phyloP scores from a whole-genome alignment of 1,139 yeast species.

The Lodderomyces pseudojiufengensis region DNA sequence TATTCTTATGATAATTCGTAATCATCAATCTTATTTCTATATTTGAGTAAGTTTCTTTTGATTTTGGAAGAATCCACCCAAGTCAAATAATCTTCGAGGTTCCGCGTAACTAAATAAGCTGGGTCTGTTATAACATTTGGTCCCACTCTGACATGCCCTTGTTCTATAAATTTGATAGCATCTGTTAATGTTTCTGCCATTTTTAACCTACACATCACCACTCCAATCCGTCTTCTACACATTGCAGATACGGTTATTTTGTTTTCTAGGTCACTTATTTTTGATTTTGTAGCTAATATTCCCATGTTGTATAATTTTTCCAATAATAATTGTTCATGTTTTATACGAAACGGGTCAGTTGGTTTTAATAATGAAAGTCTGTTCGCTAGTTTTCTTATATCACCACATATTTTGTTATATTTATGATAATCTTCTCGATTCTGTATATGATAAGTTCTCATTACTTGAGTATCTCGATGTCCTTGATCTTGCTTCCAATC shows the following conservation, averaged over 20 bases:
- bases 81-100: constrained; percentile 92
- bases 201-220: constrained; percentile 89
- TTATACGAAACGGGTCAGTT: constrained; percentile 76
- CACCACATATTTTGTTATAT: constrained; percentile 90
- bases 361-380: constrained; percentile 81
- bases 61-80: constrained; percentile 97
- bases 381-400: constrained; percentile 80
- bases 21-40: constrained; percentile 82
- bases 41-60: constrained; percentile 82
- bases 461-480: constrained; percentile 92
- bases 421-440: constrained; percentile 94
- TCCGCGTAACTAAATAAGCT: constrained; percentile 87
- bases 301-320: constrained; percentile 92
- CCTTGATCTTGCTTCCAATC: constrained; percentile 98
- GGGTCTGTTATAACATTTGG: constrained; percentile 95
- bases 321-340: constrained; percentile 80
- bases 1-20: constrained; percentile 52
- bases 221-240: constrained; percentile 89
- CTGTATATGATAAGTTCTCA: constrained; percentile 90
- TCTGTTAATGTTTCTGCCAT: constrained; percentile 91
- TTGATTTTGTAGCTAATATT: constrained; percentile 74
- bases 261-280: constrained; percentile 89
- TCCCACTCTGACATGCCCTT: constrained; percentile 97
- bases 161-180: constrained; percentile 90
- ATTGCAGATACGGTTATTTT: constrained; percentile 88